Conservation (phyloP, 2,329 filamentous ascomycete genomes). For the Pseudocercospora vitis region DNA sequence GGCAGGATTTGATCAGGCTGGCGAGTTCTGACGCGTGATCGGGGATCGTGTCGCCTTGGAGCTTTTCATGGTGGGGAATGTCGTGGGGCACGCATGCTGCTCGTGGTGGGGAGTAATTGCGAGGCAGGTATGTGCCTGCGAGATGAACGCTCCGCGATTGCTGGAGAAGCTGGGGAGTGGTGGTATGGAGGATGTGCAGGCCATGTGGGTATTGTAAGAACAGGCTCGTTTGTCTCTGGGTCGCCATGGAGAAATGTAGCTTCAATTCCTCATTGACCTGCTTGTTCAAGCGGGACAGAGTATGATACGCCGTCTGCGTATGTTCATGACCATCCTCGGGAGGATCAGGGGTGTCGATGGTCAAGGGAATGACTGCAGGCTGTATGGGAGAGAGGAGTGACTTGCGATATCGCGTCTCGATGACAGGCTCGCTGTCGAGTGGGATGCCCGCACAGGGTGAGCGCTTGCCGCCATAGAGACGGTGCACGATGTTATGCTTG, state of each 20-base stretch:
- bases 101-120: slow-evolving; percentile 21
- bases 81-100: slow-evolving; percentile 21
- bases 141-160: slow-evolving; percentile 45
- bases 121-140: slow-evolving; percentile 40
- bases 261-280: slow-evolving; percentile 41
- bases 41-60: slow-evolving; percentile 24
- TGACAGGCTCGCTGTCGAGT: slow-evolving; percentile 38
- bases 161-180: slow-evolving; percentile 43
- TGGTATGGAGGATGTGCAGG: slow-evolving; percentile 41
- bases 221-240: slow-evolving; percentile 39
- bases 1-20: slow-evolving; percentile 37
- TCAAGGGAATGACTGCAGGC: slow-evolving; percentile 31
- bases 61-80: slow-evolving; percentile 8
- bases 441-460: slow-evolving; percentile 42
- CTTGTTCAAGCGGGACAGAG: slow-evolving; percentile 31
- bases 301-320: slow-evolving; percentile 22
- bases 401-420: slow-evolving; percentile 37
- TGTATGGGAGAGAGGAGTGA: slow-evolving; percentile 36
- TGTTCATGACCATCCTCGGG: slow-evolving; percentile 15
- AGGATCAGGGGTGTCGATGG: slow-evolving; percentile 11
- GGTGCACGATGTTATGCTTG: slow-evolving; percentile 35
- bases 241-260: slow-evolving; percentile 37
- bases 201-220: slow-evolving; percentile 45
- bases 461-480: slow-evolving; percentile 29
- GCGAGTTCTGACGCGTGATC: slow-evolving; percentile 37